Percentiles rank a stretch among this genome's conserved stretches.
Conservation (phyloP, 371 early-diverging fungal genomes). For the Apophysomyces sp. region DNA sequence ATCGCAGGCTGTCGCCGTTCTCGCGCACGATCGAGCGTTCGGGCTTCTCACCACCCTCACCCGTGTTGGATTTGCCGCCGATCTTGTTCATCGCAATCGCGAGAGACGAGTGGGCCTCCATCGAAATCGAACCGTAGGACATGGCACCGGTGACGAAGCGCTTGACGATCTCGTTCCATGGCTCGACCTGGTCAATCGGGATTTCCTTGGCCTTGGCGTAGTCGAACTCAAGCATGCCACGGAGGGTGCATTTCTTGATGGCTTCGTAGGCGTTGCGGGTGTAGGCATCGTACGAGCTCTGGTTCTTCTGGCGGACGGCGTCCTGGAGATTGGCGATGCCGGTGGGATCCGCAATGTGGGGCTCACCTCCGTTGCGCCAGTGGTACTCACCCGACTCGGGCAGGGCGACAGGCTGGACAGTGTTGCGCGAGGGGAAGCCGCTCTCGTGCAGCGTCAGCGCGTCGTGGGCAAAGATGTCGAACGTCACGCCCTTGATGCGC, state of each 20-base stretch:
- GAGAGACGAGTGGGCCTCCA: slow-evolving; percentile 90
- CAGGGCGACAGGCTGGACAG: slow-evolving; percentile 61
- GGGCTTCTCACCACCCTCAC: slow-evolving; percentile 98
- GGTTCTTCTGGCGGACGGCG: slow-evolving; percentile 91
- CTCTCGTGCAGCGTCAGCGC: slow-evolving; percentile 84
- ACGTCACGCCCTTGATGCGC: slow-evolving; percentile 90
- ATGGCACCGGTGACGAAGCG: slow-evolving; percentile 98
- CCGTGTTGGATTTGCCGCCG: slow-evolving; percentile 97
- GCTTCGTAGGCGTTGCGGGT: slow-evolving; percentile 75
- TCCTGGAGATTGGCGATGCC: slow-evolving; percentile 91
- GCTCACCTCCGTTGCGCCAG: slow-evolving; percentile 92
- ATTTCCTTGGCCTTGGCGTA: slow-evolving; percentile 71
- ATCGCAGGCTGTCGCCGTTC: slow-evolving; percentile 83
- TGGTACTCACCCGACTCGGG: slow-evolving; percentile 96
- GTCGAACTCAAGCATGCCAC: slow-evolving; percentile 93
- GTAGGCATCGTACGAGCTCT: slow-evolving; percentile 83
- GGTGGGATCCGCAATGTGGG: slow-evolving; percentile 90
- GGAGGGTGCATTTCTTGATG: slow-evolving; percentile 90
- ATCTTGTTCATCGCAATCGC: slow-evolving; percentile 95
- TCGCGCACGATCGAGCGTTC: slow-evolving; percentile 65
- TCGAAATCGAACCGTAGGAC: slow-evolving; percentile 96
- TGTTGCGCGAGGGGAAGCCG: slow-evolving; percentile 77
- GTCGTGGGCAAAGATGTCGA: slow-evolving; percentile 89
- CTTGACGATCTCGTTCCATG: slow-evolving; percentile 94
- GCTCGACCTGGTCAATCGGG: slow-evolving; percentile 93